phyloP scores from a whole-genome alignment of 2,329 filamentous ascomycete species.

The Epichloe festucae region DNA sequence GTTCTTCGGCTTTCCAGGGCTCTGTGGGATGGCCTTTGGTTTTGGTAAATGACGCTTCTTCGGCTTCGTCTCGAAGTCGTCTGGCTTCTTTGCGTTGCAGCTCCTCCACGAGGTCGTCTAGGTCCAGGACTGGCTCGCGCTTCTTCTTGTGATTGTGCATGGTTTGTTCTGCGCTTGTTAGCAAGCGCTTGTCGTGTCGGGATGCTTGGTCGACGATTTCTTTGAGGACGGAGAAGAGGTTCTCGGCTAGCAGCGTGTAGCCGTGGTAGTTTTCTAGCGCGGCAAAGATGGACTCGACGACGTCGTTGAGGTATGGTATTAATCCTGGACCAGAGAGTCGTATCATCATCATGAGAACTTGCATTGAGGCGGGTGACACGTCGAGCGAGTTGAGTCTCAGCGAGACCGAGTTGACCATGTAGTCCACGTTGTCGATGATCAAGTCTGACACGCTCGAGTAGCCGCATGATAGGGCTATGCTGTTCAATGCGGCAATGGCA shows the following conservation, averaged over 20 bases:
- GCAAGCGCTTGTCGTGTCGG: conserved; percentile 38
- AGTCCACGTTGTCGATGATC: conserved; percentile 85
- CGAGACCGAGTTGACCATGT: conserved; percentile 87
- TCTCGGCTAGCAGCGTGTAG: conserved; percentile 74
- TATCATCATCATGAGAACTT: conserved; percentile 91
- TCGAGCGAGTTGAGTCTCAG: conserved; percentile 85
- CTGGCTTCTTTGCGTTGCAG: conserved; percentile 43
- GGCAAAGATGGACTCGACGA: conserved; percentile 81
- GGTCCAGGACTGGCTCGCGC: conserved; percentile 17
- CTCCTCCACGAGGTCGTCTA: conserved; percentile 38
- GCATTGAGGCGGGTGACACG: conserved; percentile 78
- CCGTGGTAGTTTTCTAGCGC: conserved; percentile 93
- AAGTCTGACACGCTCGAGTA: conserved; percentile 65
- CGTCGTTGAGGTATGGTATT: conserved; percentile 81
- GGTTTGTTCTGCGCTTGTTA: conserved; percentile 26
- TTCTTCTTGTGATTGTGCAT: conserved; percentile 30
- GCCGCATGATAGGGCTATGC: conserved; percentile 59
- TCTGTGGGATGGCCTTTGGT: conserved; percentile 17
- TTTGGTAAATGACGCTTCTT: conserved; percentile 14
- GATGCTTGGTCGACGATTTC: conserved; percentile 75
- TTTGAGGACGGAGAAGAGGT: conserved; percentile 68
- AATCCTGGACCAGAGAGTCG: conserved; percentile 68
- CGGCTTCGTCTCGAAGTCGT: conserved; percentile 21
- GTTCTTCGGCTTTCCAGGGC: conserved; percentile 26
- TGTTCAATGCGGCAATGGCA: conserved; percentile 71